Base-by-base conservation (phyloP, 352 stramenopile genomes). In the Stephanocyclus meneghinianus region DNA sequence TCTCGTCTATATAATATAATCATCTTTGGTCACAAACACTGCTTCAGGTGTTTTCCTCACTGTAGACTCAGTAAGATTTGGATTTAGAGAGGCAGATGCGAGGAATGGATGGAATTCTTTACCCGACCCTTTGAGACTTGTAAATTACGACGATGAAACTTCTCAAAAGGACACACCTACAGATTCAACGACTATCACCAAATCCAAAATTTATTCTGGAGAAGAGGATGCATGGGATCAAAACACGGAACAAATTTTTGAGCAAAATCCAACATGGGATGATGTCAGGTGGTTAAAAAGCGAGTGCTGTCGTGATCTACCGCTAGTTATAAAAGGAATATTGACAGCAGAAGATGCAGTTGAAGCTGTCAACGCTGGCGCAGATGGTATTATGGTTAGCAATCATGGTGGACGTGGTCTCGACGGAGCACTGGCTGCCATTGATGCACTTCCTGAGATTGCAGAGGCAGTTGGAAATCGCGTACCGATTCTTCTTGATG, bases 331-430 rank as follows among this genome's bases (percentile, higher is more conserved):
- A 59, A 98, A 98, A 82, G 96, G 96, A 40, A 95, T 98, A 6
- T 94, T 98, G 83, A 97, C 93, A 16, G 90, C 87, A 8, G 95
- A 98, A 78, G 96, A 98, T 87, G 96, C 96, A 11, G 87, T 92
- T 18, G 80, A 97, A 50, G 96, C 95, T 0, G 87, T 96, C 1
- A 89, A 96, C 13, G 93, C 96, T 78, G 96, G 96, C 50, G 97
- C 95, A 40, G 91, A 97, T 76, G 95, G 84, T 29, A 92, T 98
- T 51, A 88, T 98, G 68, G 94, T 98, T 26, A 97, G 93, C 9
- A 98, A 98, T 86, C 96, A 98, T 80, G 96, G 96, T 76, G 96
- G 95, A 11, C 87, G 95, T 44, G 95, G 96, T 85, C 90, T 98
- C 4, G 96, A 98, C 78, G 94, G 92, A 7, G 93, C 96, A 30